These are phyloP conservation scores for Russula dissimulans DNA, from an alignment of 768 basidiomycete genomes.

Conservation along the genomic window DNA sequence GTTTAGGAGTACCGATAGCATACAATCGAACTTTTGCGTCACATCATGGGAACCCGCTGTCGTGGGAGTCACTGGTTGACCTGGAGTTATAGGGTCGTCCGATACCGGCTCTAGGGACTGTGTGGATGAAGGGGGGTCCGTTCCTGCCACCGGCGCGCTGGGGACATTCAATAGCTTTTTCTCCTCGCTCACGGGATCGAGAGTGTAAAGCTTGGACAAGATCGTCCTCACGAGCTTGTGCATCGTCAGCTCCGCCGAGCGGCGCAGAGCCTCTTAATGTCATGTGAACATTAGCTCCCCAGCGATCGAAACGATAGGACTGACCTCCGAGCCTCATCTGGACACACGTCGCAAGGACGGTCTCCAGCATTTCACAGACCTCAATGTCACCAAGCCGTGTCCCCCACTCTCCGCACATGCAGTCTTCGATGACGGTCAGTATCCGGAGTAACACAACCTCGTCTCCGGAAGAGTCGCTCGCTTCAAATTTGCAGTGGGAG, in stretches of 20 bases:
- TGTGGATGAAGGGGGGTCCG: background rate
- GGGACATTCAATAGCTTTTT: slow-evolving; percentile 48
- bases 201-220: slow-evolving; percentile 59
- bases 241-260: slow-evolving; percentile 85
- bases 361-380: slow-evolving; percentile 97
- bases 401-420: slow-evolving; percentile 63
- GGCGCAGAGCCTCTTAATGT: slow-evolving; percentile 66
- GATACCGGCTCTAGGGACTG: background rate
- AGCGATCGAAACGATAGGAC: slow-evolving; percentile 24
- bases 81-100: background rate
- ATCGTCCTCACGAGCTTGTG: slow-evolving; percentile 76
- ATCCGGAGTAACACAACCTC: slow-evolving; percentile 92
- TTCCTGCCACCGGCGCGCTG: slow-evolving; percentile 25
- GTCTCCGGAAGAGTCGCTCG: slow-evolving; percentile 94
- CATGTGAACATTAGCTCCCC: slow-evolving; percentile 11
- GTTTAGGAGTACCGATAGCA: background rate
- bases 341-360: slow-evolving; percentile 92
- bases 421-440: slow-evolving; percentile 80
- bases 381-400: slow-evolving; percentile 80
- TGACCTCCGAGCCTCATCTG: slow-evolving; percentile 92
- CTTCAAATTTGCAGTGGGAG: slow-evolving; percentile 96
- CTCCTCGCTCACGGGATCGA: slow-evolving; percentile 64
- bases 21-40: slow-evolving; percentile 5
- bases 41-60: background rate
- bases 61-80: background rate